These are phyloP conservation scores for Picocystis sp. DNA, from an alignment of 163 green algal genomes.

Conservation along the genomic window DNA sequence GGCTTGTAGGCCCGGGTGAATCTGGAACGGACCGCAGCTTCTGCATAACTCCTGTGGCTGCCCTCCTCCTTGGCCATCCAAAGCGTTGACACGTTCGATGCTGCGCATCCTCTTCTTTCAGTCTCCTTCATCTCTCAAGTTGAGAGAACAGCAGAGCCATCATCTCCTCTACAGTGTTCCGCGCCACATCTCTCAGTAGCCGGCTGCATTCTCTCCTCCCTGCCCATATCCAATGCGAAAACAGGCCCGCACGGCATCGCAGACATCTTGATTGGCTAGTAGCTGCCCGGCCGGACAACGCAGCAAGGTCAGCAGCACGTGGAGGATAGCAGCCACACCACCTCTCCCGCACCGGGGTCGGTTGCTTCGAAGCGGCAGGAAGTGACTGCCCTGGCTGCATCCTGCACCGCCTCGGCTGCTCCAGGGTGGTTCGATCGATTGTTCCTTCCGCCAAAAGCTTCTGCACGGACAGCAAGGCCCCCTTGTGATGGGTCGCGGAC, in stretches of 20 bases:
- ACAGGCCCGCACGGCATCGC: conserved; percentile 56
- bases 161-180: conserved; percentile 57
- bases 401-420: conserved; percentile 52
- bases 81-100: not conserved
- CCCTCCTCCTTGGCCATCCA: too few relatives aligned
- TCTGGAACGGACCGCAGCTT: too few relatives aligned
- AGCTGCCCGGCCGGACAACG: conserved; percentile 36
- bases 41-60: too few relatives aligned
- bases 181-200: conserved; percentile 23
- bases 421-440: conserved; percentile 22
- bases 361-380: conserved; percentile 88
- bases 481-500: conserved; percentile 64
- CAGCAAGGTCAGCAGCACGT: conserved; percentile 72
- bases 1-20: conserved; percentile 2
- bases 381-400: conserved; percentile 65
- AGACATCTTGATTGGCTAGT: conserved; percentile 58
- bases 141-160: conserved; percentile 46
- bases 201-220: not conserved
- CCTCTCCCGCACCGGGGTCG: conserved; percentile 69
- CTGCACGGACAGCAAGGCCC: conserved; percentile 55
- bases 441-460: conserved; percentile 54
- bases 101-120: conserved; percentile 3
- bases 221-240: conserved; percentile 50
- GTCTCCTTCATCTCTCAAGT: conserved; percentile 15
- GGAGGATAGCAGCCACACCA: conserved; percentile 86